Evolutionary conservation across 768 basidiomycete genomes (phyloP), one percentile per base, ranked within the genome.

Genomic region (Suillus decipiens): DNA sequence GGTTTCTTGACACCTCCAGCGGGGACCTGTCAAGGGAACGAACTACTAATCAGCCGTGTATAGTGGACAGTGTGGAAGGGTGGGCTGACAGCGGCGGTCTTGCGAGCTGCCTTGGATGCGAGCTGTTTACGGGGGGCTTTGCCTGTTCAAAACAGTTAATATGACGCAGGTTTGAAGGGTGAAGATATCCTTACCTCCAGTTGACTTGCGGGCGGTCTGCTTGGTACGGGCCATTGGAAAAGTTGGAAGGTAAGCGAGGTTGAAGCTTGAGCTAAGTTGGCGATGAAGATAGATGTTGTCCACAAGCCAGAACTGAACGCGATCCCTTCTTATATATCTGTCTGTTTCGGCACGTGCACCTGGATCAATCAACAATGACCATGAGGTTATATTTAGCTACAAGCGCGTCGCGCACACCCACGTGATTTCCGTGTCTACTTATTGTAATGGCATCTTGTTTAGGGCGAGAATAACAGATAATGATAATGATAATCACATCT

Each of bases 161-260:
- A 57, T 14, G 39, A 59, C 28, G 28, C 28, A 28, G 47, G 15
- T 31, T n/a, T 9, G 34, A 37, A 54, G 17, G 12, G 41, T 42
- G 45, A 41, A 55, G 9, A 8, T 2, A 33, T 9, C 65, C 77
- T 66, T 69, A 81, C 86, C 89, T 83, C 87, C 89, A 71, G 89
- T 90, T 61, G 89, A 90, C 77, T 90, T 91, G 81, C 89, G 88
- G 64, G 89, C 90, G 66, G 89, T 92, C 81, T 92, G 91, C 82
- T 89, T 89, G 56, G 87, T 88, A 65, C 87, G 87, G 66, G 86
- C 86, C 86, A 87, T 89, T 83, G 76, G 22, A 50, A 58, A 45
- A 19, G 39, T 42, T 55, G 59, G 8, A 59, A 54, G 19, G 2
- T 62, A 37, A 61, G 3, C 15, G 31, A 53, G 41, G 31, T 45